These are phyloP conservation scores for Amauroascus niger DNA, from an alignment of 2,329 filamentous ascomycete genomes.

Conservation along the genomic window DNA sequence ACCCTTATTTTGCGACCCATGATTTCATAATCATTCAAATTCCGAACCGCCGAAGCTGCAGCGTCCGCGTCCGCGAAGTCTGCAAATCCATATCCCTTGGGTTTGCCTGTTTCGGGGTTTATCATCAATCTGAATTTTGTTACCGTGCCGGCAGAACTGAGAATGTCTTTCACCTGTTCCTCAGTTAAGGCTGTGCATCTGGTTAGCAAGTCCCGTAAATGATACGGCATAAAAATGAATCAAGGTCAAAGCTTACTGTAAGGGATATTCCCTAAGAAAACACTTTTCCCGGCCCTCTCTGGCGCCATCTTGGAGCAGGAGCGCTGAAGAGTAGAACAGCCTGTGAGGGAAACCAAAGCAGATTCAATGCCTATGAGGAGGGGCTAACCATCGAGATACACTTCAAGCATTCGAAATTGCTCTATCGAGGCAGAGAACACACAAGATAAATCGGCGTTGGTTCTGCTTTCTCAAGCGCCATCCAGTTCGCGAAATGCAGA, in stretches of 20 bases:
- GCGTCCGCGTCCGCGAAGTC: constrained; percentile 90
- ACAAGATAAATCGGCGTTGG: background rate
- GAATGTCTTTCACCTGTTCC: constrained; percentile 90
- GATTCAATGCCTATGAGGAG: too few species aligned
- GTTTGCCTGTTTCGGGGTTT: constrained; percentile 86
- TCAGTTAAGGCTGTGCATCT: constrained; percentile 69
- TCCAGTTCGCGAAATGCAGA: background rate
- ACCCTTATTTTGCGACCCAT: constrained; percentile 91
- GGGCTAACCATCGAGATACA: too few species aligned
- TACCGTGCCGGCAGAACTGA: constrained; percentile 80
- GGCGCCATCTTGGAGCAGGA: constrained; percentile 33
- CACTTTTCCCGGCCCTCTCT: constrained; percentile 37
- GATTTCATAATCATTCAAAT: constrained; percentile 89
- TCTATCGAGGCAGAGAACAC: background rate
- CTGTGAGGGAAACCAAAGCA: too few species aligned
- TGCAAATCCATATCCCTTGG: constrained; percentile 93
- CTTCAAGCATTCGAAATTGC: too few species aligned
- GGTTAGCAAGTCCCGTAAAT: constrained; percentile 29
- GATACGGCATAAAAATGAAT: constrained; percentile 63
- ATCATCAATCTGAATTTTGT: constrained; percentile 88
- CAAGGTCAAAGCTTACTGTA: constrained; percentile 61
- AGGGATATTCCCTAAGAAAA: constrained; percentile 52
- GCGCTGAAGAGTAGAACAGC: too few species aligned
- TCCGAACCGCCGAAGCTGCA: constrained; percentile 86
- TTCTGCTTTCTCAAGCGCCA: background rate